Evolutionary conservation across 176 grass and related monocot species (phyloP), one percentile per base, ranked within the genome.

Genomic region (Ensete glaucum): DNA sequence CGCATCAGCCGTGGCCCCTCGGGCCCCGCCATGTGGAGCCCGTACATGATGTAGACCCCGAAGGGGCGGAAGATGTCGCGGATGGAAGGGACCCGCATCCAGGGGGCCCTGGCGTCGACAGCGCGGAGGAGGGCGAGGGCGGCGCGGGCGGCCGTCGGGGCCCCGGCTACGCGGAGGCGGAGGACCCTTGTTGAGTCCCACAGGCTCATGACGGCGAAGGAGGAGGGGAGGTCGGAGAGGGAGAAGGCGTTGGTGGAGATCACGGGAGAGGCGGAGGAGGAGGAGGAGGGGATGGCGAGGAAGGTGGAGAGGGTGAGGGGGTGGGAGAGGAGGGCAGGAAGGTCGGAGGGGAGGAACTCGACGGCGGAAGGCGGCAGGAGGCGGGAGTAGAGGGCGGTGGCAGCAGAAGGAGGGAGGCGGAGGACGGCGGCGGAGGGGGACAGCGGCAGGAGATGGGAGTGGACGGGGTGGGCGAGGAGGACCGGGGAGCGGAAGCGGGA

Each of bases 321-420:
- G 84, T 92, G 90, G 12, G 73, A 54, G 54, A 92, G 90, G 17
- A 92, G 90, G 64, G 82, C 50, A 29, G 74, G 65, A 69, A 92
- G 63, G 90, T 92, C 90, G 23, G 84, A 60, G 19, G 90, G 90
- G 57, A 92, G 87, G 87, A 92, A 89, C 80, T 92, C 87, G 1
- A 82, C 15, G 74, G 75, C 64, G 11, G 64, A 72, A 11, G 84
- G 59, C 9, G 82, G 82, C 53, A 83, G 79, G 14, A 85, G 79
- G 15, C 55, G 65, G 13, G 69, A 62, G 58, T 92, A 92, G 10
- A 81, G 69, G 0, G 77, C 79, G 2, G 84, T 77, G 3, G 90
- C 87, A 13, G 82, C 21, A 17, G 52, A 17, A 15, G 82, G 90
- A 17, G 80, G 77, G 21, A 89, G 80, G 65, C 74, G 80, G 26